These are phyloP conservation scores for Auricularia sp. DNA, from an alignment of 768 basidiomycete species.

Conservation along the genomic window DNA sequence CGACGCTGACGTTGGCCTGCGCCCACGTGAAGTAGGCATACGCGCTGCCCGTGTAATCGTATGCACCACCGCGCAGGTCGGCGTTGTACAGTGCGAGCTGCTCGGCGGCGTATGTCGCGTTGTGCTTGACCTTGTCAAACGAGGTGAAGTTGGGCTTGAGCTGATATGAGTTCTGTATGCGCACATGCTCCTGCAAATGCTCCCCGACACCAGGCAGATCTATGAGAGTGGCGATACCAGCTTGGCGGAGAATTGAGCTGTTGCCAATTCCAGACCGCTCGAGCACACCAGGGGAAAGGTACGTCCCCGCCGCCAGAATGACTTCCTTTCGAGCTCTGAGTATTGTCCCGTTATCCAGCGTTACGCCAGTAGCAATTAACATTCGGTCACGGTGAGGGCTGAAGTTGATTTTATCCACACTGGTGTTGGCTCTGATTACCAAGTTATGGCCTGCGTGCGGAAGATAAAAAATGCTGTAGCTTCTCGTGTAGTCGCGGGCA, in stretches of 20 bases:
- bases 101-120: not conserved
- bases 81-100: constrained; percentile 3
- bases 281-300: constrained; percentile 30
- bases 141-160: constrained; percentile 5
- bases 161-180: not conserved
- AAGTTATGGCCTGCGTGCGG: not conserved
- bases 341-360: not conserved
- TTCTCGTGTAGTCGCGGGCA: not conserved
- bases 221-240: constrained; percentile 21
- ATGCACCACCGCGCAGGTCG: not conserved
- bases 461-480: constrained; percentile 4
- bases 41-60: not conserved
- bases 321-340: constrained; percentile 8
- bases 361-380: not conserved
- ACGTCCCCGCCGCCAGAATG: constrained; percentile 13
- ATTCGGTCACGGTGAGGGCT: constrained; percentile 4
- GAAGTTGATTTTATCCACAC: constrained; percentile 5
- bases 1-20: not conserved
- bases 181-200: constrained; percentile 26
- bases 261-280: constrained; percentile 31
- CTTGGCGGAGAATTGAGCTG: constrained; percentile 17
- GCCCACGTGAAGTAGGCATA: not conserved
- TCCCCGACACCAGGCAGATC: constrained; percentile 31
- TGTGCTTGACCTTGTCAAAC: not conserved
- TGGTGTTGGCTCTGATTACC: constrained; percentile 3